Evolutionary conservation across 306 rosid genomes (phyloP), one percentile per base, ranked within the genome.

Genomic region (Begonia fuchsioides): DNA sequence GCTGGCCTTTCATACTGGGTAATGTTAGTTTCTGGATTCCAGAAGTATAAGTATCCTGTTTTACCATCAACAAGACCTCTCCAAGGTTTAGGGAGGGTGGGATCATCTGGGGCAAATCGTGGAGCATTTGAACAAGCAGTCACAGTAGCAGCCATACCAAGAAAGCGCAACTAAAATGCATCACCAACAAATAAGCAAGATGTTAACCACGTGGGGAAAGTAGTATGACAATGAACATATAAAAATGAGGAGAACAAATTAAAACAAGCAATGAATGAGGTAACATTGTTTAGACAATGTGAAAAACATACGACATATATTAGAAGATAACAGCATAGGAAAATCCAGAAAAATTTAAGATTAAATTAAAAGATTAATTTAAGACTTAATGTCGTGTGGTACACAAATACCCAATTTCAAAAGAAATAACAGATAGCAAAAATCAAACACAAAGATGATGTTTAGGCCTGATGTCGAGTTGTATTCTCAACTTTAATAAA

Each of bases 1-100:
- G 68, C 51, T 46, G 98, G 98, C 66, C 83, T 79, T 63, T 92
- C 98, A 16, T 92, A 92, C 58, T 92, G 98, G 19, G 98, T 92
- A 13, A 82, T 81, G 73, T 92, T 92, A 40, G 98, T 92, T 73
- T 75, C 98, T 1, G 98, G 98, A 68, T 92, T 92, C 98, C 98
- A 92, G 60, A 82, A 92, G 80, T 92, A 92, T 19, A 92, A 87
- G 64, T 82, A 92, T 49, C 98, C 98, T 5, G 98, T 92, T 76
- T 85, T 92, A 8, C 98, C 98, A 73, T 92, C 98, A 54, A 92
- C 96, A 38, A 92, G 88, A 51, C 98, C 98, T 49, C 61, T 64
- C 98, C 98, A 92, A 16, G 98, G 98, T 56, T 77, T 86, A 8
- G 98, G 98, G 10, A 92, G 96, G 10, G 96, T 77, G 8, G 98